These are phyloP conservation scores for Cryphonectria radicalis DNA, from an alignment of 2,329 filamentous ascomycete genomes.

Conservation along the genomic window DNA sequence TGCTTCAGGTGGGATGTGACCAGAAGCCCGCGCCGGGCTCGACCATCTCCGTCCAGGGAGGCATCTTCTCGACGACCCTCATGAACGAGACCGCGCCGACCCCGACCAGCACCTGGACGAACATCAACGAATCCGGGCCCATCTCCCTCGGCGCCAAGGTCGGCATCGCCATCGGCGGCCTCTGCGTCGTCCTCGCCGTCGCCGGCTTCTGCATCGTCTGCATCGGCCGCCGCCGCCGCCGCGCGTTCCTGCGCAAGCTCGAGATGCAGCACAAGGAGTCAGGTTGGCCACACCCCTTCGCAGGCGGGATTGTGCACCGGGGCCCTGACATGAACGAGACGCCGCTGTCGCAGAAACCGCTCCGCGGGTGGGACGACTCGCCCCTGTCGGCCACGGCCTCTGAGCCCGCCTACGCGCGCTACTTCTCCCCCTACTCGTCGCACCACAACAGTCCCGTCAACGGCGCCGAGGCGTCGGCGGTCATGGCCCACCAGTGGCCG, in stretches of 20 bases:
- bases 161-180: constrained; percentile 58
- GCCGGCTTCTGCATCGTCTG: constrained; percentile 59
- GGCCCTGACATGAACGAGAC: constrained; percentile 53
- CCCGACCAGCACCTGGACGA: constrained; percentile 43
- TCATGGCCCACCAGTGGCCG: constrained; percentile 43
- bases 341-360: constrained; percentile 57
- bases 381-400: constrained; percentile 48
- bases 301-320: constrained; percentile 31
- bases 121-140: constrained; percentile 50
- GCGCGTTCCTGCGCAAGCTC: constrained; percentile 54
- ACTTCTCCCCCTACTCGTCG: constrained; percentile 64
- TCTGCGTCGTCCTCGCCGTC: constrained; percentile 52
- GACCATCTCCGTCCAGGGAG: constrained; percentile 55
- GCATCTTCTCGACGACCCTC: constrained; percentile 52
- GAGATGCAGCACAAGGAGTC: constrained; percentile 44
- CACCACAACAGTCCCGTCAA: constrained; percentile 63
- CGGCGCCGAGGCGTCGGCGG: constrained; percentile 42
- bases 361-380: constrained; percentile 59
- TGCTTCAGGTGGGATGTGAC: constrained; percentile 60
- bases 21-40: constrained; percentile 53
- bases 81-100: constrained; percentile 57
- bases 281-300: constrained; percentile 48
- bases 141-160: constrained; percentile 60
- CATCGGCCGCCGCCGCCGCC: constrained; percentile 59
- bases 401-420: constrained; percentile 40